Conservation (phyloP, 768 basidiomycete species). For the Termitomyces sp. region DNA sequence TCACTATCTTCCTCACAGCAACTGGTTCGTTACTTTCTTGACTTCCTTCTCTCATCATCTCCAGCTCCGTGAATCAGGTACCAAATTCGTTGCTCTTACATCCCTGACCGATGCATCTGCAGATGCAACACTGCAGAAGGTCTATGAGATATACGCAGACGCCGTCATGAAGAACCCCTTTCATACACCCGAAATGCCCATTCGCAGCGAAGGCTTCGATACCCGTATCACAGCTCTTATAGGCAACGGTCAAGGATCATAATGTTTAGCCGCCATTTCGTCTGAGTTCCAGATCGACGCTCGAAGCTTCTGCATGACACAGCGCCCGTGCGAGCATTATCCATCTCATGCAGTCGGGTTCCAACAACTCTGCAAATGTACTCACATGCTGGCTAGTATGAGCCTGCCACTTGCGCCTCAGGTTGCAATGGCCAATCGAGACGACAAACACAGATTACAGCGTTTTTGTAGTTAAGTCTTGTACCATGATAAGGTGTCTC, state of each 20-base stretch:
- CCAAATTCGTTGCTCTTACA: conserved; percentile 92
- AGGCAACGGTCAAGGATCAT: conserved; percentile 38
- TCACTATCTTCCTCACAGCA: conserved; percentile 84
- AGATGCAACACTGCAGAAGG: conserved; percentile 70
- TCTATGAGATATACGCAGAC: conserved; percentile 93
- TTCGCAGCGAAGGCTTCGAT: conserved; percentile 89
- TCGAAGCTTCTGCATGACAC: neutral
- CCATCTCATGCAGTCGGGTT: too few relatives aligned
- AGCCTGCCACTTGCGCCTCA: neutral
- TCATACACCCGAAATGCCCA: conserved; percentile 99
- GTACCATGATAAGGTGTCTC: too few relatives aligned
- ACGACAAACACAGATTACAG: neutral
- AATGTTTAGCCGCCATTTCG: neutral
- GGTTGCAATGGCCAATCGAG: neutral
- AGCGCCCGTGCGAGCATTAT: neutral
- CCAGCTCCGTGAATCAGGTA: conserved; percentile 49
- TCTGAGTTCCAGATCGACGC: neutral
- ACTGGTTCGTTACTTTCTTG: conserved; percentile 59
- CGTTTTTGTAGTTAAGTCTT: neutral
- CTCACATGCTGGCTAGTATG: neutral
- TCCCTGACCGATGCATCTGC: conserved; percentile 73
- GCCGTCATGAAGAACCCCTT: conserved; percentile 99
- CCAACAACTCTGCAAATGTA: too few relatives aligned
- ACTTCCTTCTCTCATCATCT: neutral
- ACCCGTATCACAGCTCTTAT: conserved; percentile 59